Base-by-base conservation (phyloP, 345 rosid genomes). In the Geranium brycei region DNA sequence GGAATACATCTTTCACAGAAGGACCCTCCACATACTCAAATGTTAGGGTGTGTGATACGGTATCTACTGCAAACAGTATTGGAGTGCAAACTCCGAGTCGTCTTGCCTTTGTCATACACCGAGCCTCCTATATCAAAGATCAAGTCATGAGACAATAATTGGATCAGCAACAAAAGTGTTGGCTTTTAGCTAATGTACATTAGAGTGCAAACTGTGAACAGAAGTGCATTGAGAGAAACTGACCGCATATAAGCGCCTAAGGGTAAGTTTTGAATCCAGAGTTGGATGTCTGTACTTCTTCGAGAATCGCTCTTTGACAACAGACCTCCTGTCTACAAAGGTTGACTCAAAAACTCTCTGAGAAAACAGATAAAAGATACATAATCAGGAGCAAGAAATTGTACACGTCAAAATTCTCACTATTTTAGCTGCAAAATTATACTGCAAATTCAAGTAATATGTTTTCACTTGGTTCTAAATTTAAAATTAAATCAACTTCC, bases 101-200 rank as follows among this genome's bases (percentile, higher is more conserved):
- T 68, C 99, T 85, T 28, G 97, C 96, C 75, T 95, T 95, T 7
- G 97, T 85, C 95, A 83, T 83, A 77, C 97, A 91, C 75, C 97
- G 78, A n/a, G 97, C 93, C 64, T 82, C 99, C 99, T 91, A 79
- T 62, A 61, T 72, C 69, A 58, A 55, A 62, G 56, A 51, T 16
- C 15, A 41, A 19, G 59, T 64, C 8, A 35, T 14, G 8, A 3
- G 65, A 63, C 41, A 61, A 35, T 4, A 35, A 4, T 35, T 7
- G 41, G 41, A 35, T 7, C 4, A 35, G 41, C 4, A 7, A 35
- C 41, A 35, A 3, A 17, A 31, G 18, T 53, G 72, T 23, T 28
- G 0, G 31, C 10, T 0, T 7, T 11, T 30, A 11, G 19, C 12
- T 13, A 19, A 4, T 57, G 30, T 56, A 19, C 13, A 17, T n/a